These are phyloP conservation scores for Podaxis carcinomalis DNA, from an alignment of 768 basidiomycete genomes.

Conservation along the genomic window DNA sequence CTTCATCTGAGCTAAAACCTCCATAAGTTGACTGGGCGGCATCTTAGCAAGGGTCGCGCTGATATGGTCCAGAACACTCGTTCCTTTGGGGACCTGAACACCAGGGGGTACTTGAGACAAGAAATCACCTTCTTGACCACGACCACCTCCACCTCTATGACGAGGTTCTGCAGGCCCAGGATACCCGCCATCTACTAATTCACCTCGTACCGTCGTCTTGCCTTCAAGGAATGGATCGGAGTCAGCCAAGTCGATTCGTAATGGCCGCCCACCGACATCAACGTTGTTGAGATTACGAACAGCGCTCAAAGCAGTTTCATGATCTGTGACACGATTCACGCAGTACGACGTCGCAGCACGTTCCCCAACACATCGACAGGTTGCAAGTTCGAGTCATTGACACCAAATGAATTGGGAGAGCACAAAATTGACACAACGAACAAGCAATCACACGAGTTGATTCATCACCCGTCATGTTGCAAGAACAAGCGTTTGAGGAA, in stretches of 20 bases:
- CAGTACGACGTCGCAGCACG: slow-evolving; percentile 1
- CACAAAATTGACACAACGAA: slow-evolving; percentile 1
- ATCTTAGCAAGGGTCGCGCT: slow-evolving; percentile 82
- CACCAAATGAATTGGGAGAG: slow-evolving; percentile 6
- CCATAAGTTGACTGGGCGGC: slow-evolving; percentile 80
- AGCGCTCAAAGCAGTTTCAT: slow-evolving; percentile 93
- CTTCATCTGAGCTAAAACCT: slow-evolving; percentile 98
- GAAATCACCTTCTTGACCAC: slow-evolving; percentile 42
- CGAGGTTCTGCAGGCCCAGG: slow-evolving; percentile 52
- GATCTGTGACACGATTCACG: slow-evolving; percentile 50
- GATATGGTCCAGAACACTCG: slow-evolving; percentile 75
- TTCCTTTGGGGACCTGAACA: slow-evolving; percentile 65
- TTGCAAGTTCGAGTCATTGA: slow-evolving; percentile 10
- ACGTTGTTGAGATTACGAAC: slow-evolving; percentile 94
- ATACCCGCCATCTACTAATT: slow-evolving; percentile 65
- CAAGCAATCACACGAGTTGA: slow-evolving; percentile 6
- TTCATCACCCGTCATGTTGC: slow-evolving; percentile 1
- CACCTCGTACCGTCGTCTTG: slow-evolving; percentile 83
- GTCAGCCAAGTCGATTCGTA: slow-evolving; percentile 93
- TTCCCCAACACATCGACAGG: not conserved
- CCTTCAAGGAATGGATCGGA: slow-evolving; percentile 90
- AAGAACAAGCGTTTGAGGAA: not conserved
- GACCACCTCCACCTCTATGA: slow-evolving; percentile 51
- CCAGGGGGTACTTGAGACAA: slow-evolving; percentile 73
- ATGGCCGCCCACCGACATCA: slow-evolving; percentile 87